A percentile compares a stretch with the other conserved stretches of the same genome.
These are phyloP conservation scores for Trichosporon coremiiforme DNA, from an alignment of 1,284 basidiomycete species.

Conservation along the genomic window DNA sequence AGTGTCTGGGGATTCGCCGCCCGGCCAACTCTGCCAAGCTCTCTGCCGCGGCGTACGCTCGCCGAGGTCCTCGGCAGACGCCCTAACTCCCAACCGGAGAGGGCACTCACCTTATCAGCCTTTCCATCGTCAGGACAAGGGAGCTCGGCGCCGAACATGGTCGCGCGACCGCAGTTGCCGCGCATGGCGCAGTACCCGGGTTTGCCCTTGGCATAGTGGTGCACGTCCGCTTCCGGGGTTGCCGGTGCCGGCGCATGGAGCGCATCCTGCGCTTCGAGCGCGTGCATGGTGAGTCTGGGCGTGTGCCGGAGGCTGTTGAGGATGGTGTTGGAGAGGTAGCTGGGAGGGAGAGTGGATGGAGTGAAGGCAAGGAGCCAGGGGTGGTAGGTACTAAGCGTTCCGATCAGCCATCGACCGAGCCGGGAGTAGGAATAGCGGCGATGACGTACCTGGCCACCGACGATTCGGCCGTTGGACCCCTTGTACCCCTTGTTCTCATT, in stretches of 20 bases:
- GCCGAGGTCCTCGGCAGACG: neutral
- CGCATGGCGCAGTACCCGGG: slow-evolving; percentile 63
- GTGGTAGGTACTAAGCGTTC: neutral
- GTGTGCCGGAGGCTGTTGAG: neutral
- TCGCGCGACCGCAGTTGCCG: slow-evolving; percentile 75
- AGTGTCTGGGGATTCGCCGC: neutral
- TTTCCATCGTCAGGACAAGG: slow-evolving; percentile 82
- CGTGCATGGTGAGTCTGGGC: slow-evolving; percentile 11
- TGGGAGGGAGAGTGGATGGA: neutral
- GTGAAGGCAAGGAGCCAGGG: neutral
- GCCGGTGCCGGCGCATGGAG: neutral
- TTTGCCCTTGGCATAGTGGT: slow-evolving; percentile 38
- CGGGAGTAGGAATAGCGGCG: neutral
- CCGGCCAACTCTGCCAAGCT: neutral
- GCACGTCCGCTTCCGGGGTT: neutral
- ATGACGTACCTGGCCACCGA: slow-evolving; percentile 9
- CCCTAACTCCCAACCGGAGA: no score
- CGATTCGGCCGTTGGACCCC: no score
- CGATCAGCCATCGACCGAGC: slow-evolving; percentile 1
- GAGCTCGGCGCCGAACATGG: slow-evolving; percentile 72
- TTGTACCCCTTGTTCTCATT: neutral
- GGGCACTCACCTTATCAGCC: slow-evolving; percentile 65
- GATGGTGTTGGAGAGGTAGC: neutral
- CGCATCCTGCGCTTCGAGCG: slow-evolving; percentile 3
- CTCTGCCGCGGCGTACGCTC: no score